Evolutionary conservation across 2,329 filamentous ascomycete genomes (phyloP).

Genomic region (Epichloe coenophiala): DNA sequence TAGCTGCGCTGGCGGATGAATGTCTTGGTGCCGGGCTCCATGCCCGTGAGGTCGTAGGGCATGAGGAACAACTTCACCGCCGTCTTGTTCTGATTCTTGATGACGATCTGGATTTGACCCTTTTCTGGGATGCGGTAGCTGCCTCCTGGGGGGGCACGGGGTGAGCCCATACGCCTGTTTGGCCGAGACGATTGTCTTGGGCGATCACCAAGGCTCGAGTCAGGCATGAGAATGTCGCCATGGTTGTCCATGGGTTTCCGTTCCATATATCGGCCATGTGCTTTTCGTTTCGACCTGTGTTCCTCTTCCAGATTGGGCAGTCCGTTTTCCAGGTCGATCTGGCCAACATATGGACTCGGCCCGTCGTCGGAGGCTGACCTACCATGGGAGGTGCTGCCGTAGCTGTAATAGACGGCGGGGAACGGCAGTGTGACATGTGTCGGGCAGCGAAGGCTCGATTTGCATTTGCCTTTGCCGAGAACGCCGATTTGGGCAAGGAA

Average conservation of each 20-base stretch:
- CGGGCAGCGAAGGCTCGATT: conserved; percentile 70
- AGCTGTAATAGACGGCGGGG: conserved; percentile 92
- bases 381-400: conserved; percentile 53
- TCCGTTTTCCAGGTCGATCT: conserved; percentile 79
- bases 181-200: conserved; percentile 17
- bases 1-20: conserved; percentile 93
- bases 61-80: conserved; percentile 92
- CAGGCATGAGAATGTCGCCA: conserved; percentile 9
- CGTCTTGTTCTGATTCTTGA: conserved; percentile 97
- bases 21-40: conserved; percentile 89
- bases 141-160: conserved; percentile 63
- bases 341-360: conserved; percentile 89
- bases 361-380: conserved; percentile 61
- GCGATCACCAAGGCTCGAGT: conserved; percentile 16
- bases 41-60: conserved; percentile 81
- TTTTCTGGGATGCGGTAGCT: conserved; percentile 89
- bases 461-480: conserved; percentile 78
- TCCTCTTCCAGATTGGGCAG: conserved; percentile 41
- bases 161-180: conserved; percentile 40
- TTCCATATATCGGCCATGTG: conserved; percentile 30
- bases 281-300: conserved; percentile 33
- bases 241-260: conserved; percentile 17
- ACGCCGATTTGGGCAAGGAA: conserved; percentile 95
- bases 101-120: conserved; percentile 89
- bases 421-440: conserved; percentile 84